Conservation (phyloP, 2,329 filamentous ascomycete species). For the Pseudopithomyces chartarum region DNA sequence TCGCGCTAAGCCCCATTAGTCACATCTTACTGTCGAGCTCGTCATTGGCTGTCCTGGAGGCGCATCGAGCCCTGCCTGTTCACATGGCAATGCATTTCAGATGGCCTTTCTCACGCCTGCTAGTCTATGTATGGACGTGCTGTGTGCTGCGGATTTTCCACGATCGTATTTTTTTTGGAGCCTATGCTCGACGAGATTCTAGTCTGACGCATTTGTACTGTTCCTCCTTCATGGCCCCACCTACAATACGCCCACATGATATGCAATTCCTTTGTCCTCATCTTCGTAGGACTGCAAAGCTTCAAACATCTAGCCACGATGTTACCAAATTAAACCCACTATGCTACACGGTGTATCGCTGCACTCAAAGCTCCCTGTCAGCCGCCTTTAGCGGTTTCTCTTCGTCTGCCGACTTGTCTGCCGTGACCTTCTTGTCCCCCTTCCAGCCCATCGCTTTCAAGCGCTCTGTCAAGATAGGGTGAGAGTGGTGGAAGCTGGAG, state of each 20-base stretch:
- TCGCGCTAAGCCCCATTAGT: slow-evolving; percentile 22
- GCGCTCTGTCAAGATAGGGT: slow-evolving; percentile 93
- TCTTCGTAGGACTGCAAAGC: not conserved
- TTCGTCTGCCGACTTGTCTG: slow-evolving; percentile 57
- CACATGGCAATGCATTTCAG: no score
- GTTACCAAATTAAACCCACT: not conserved
- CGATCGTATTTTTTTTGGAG: no score
- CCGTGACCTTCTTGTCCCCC: slow-evolving; percentile 62
- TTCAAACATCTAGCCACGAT: not conserved
- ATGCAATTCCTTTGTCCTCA: no score
- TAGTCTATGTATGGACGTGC: no score
- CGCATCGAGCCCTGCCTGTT: no score
- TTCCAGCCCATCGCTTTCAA: slow-evolving; percentile 90
- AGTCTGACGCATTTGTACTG: no score
- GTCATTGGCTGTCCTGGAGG: slow-evolving; percentile 22
- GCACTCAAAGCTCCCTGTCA: slow-evolving; percentile 73
- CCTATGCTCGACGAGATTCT: no score
- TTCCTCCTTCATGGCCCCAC: no score
- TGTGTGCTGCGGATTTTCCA: not conserved
- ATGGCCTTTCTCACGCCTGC: no score
- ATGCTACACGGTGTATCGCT: not conserved
- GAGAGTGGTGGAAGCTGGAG: slow-evolving; percentile 97
- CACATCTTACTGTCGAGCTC: slow-evolving; percentile 11
- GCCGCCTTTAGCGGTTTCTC: slow-evolving; percentile 70
- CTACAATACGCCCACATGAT: no score